Evolutionary conservation across 352 stramenopile genomes (phyloP), one percentile per base, ranked within the genome.

Genomic region (Phytophthora cactorum): DNA sequence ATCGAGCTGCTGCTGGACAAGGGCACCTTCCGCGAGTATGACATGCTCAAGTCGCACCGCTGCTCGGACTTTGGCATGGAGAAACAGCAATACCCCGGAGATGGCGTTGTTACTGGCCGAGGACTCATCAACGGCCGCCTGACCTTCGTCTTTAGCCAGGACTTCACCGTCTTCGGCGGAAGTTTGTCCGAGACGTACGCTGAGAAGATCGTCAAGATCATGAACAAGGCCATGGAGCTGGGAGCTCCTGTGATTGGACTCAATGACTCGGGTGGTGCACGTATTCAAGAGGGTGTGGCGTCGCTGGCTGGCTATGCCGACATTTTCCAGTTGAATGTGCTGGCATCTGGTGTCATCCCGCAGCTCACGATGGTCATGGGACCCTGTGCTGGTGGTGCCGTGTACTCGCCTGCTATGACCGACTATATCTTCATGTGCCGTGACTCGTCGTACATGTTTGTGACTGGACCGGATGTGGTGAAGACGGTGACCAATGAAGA

Each of bases 371-470:
- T 99, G 69, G 92, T 99, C 63, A 99, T 99, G 97, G 97, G 97
- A 17, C 97, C 97, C 3, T 99, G 97, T 78, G 97, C 97, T 31
- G 96, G 96, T 63, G 95, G 95, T 50, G 95, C 93, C 29, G 92
- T 98, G 27, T 98, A 98, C 74, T 98, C 91, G 54, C 97, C 97
- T 7, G 97, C 97, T 47, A 98, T 99, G 89, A 99, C 97, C 3
- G 97, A 99, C 78, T 99, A 99, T 68, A 99, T 98, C 52, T 99
- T 99, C 78, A 99, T 99, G 97, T 99, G 68, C 14, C 90, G 96
- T 63, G 77, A 98, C 56, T 98, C 96, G 15, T 98, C 90, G 28
- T 99, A 99, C 84, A 99, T 99, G 97, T 99, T 99, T 77, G 97
- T 99, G 43, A 99, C 97, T 6, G 97, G 97, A 15, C 97, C 97